Evolutionary conservation across 2,329 filamentous ascomycete genomes (phyloP).

Genomic region (Bipolaris oryzae): DNA sequence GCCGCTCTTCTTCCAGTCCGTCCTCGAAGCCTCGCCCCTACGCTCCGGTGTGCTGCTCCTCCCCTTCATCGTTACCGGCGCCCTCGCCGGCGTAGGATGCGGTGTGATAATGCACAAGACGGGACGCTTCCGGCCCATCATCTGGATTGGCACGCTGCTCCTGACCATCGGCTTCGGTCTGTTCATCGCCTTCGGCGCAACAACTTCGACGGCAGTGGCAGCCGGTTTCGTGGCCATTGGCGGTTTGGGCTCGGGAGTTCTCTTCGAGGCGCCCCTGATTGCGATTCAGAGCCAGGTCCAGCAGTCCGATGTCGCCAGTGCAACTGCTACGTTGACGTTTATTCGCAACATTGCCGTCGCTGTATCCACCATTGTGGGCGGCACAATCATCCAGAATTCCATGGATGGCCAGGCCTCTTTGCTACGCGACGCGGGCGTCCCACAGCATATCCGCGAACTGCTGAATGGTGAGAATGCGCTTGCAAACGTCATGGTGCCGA

Average conservation of each 20-base stretch:
- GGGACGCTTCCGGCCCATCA: conserved; percentile 50
- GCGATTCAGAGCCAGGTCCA: conserved; percentile 61
- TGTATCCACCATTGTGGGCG: conserved; percentile 57
- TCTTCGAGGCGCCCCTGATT: conserved; percentile 63
- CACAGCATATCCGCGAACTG: conserved; percentile 53
- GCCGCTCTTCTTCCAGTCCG: conserved; percentile 75
- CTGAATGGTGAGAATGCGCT: conserved; percentile 65
- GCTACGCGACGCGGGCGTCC: conserved; percentile 57
- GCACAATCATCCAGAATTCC: conserved; percentile 60
- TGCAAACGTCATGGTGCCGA: conserved; percentile 64
- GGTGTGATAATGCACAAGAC: conserved; percentile 57
- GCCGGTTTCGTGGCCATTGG: conserved; percentile 58
- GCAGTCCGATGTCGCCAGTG: conserved; percentile 58
- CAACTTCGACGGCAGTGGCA: conserved; percentile 42
- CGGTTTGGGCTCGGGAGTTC: conserved; percentile 58
- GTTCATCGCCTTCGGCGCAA: conserved; percentile 40
- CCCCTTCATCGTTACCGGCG: conserved; percentile 60
- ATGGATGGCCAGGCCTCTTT: conserved; percentile 63
- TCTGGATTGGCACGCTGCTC: conserved; percentile 43
- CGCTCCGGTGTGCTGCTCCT: conserved; percentile 67
- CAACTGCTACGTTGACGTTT: conserved; percentile 60
- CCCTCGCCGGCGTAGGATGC: conserved; percentile 52
- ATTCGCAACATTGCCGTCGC: conserved; percentile 53
- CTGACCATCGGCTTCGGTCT: conserved; percentile 46
- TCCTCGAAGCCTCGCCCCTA: conserved; percentile 65